These are phyloP conservation scores for Syncephalastrum monosporum DNA, from an alignment of 371 early-diverging fungal species.

Conservation along the genomic window DNA sequence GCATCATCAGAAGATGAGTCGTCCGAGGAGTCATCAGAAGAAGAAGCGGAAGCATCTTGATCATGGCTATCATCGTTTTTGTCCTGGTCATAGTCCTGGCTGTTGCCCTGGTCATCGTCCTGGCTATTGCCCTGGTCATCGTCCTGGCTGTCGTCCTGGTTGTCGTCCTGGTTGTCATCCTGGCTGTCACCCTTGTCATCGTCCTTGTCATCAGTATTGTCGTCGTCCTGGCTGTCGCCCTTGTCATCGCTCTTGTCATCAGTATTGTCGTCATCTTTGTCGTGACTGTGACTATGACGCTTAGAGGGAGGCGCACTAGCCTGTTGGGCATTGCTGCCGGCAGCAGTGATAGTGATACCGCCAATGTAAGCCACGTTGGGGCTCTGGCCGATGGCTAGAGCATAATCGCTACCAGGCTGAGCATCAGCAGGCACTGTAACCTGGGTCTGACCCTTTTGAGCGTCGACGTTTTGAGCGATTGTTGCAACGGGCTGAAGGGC, in stretches of 20 bases:
- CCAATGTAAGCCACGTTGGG: conserved; percentile 40
- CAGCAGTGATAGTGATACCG: conserved; percentile 19
- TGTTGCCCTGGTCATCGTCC: no score
- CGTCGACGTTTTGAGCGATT: conserved; percentile 32
- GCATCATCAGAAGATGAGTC: no score
- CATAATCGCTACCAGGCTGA: conserved; percentile 36
- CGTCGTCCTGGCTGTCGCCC: no score
- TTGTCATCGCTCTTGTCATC: no score
- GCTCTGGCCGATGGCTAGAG: conserved; percentile 35
- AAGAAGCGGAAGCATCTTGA: neutral
- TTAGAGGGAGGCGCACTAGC: conserved; percentile 6
- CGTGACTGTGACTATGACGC: conserved; percentile 2
- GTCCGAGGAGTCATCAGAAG: neutral
- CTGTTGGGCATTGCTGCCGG: conserved; percentile 3
- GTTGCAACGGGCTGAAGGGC: conserved; percentile 32
- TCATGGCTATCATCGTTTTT: no score
- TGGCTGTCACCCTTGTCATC: neutral
- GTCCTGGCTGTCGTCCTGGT: no score
- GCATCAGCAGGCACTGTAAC: conserved; percentile 36
- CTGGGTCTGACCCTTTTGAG: conserved; percentile 26
- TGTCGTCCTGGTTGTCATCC: neutral
- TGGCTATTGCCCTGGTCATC: no score
- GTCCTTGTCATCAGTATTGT: no score
- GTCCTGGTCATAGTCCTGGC: no score
- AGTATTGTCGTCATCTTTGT: no score